Percentiles rank a stretch among this genome's conserved stretches.
These are phyloP conservation scores for Saccharomyces paradoxus DNA, from an alignment of 805 yeast genomes.

Conservation along the genomic window DNA sequence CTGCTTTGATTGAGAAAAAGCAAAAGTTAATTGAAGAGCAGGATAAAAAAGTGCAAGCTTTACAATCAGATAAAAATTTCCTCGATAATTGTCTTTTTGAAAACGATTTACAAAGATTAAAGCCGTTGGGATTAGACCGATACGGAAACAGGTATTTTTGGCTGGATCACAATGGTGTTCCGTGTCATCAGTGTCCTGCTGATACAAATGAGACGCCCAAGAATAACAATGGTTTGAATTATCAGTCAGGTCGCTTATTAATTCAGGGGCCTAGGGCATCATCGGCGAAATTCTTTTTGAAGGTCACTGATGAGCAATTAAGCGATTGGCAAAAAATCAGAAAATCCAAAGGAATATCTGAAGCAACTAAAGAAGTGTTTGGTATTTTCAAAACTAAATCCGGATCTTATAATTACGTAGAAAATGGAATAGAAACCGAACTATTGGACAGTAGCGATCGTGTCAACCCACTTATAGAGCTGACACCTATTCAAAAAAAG, in stretches of 20 bases:
- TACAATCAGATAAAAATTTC: slow-evolving; percentile 41
- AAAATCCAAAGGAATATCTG: slow-evolving; percentile 12
- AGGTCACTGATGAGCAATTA: slow-evolving; percentile 23
- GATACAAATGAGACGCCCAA: slow-evolving; percentile 36
- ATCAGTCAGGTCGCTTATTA: slow-evolving; percentile 79
- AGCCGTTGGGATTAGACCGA: slow-evolving; percentile 73
- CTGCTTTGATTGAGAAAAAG: slow-evolving; percentile 7
- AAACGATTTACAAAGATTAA: slow-evolving; percentile 69
- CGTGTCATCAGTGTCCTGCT: slow-evolving; percentile 34
- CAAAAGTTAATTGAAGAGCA: slow-evolving; percentile 21
- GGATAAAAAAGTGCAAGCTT: slow-evolving; percentile 30
- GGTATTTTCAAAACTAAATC: slow-evolving; percentile 15
- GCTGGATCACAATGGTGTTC: slow-evolving; percentile 83
- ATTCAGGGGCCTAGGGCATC: slow-evolving; percentile 78
- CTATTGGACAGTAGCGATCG: slow-evolving; percentile 13
- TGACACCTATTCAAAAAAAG: slow-evolving; percentile 45
- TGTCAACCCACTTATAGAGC: slow-evolving; percentile 8
- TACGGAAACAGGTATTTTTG: slow-evolving; percentile 88
- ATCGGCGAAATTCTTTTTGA: slow-evolving; percentile 32
- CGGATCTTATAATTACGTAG: slow-evolving; percentile 10
- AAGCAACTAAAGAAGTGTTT: slow-evolving; percentile 23
- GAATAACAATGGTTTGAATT: slow-evolving; percentile 44
- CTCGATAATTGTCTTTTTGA: slow-evolving; percentile 58
- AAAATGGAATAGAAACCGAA: slow-evolving; percentile 11
- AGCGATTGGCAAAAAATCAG: slow-evolving; percentile 24